Evolutionary conservation across 192 early-diverging fungal species (phyloP), one percentile per base, ranked within the genome.

Genomic region (Spizellomyces sp.): DNA sequence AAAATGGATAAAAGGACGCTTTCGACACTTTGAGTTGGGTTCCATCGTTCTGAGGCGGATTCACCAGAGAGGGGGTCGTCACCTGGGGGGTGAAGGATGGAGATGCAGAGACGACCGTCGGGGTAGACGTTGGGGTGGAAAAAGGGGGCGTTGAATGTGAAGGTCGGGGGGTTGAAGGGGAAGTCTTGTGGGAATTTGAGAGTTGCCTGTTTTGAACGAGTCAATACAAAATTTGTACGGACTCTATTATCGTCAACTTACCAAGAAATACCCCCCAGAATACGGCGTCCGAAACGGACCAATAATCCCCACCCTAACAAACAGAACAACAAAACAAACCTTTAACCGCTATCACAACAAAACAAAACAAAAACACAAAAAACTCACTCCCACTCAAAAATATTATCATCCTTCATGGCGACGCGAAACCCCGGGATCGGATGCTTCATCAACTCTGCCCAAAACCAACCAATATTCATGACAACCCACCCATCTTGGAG

Each of bases 31-130:
- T 92, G 92, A 36, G 90, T 91, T 8, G 92, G 92, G 75, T 92
- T 93, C 92, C 92, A 93, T 62, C 91, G 87, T 80, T 93, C 90
- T 50, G 84, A 84, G 8, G 90, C 89, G 48, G 74, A 79, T 66
- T 93, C 92, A n/a, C 89, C 89, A 48, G 88, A 75, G 69, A 87
- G 77, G 8, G 87, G 84, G 58, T 87, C 85, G 58, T 84, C 84
- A 2, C 82, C 83, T 43, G 86, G 84, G 10, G 86, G 82, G 69
- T 87, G 86, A 5, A 87, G 79, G 64, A 87, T 87, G 41, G 86
- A 87, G 44, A 87, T 87, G 76, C 86, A 87, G 6, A 87, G 69
- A 15, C 74, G 70, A 43, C 83, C 84, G 55, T 86, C 84, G 9
- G 76, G 45, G 75, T 83, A 86, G 72, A 86, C 81, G 68, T 87